Percentiles rank a stretch among this genome's conserved stretches.
These are phyloP conservation scores for Royoungia palumana DNA, from an alignment of 768 basidiomycete species.

Conservation along the genomic window DNA sequence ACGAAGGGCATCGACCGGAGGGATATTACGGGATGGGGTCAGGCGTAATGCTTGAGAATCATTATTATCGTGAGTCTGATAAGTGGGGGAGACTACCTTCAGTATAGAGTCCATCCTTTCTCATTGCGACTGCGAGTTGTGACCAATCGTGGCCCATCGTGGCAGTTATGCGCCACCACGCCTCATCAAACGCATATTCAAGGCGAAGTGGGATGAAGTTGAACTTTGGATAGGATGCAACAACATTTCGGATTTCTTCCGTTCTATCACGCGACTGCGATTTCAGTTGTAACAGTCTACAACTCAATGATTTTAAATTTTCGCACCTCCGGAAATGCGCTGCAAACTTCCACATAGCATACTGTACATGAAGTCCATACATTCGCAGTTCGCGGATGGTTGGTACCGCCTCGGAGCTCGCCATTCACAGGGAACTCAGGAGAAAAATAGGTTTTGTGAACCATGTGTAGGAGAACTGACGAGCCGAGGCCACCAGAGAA, in stretches of 20 bases:
- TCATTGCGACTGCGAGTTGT: slow-evolving; percentile 45
- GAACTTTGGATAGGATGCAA: slow-evolving; percentile 47
- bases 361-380: slow-evolving; percentile 63
- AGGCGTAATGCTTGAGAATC: slow-evolving; percentile 20
- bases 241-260: slow-evolving; percentile 45
- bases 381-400: slow-evolving; percentile 59
- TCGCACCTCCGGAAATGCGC: slow-evolving; percentile 59
- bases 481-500: slow-evolving; percentile 82
- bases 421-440: slow-evolving; percentile 19
- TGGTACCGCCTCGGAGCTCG: slow-evolving; percentile 50
- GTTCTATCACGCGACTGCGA: slow-evolving; percentile 53
- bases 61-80: slow-evolving; percentile 3
- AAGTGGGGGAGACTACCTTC: slow-evolving; percentile 20
- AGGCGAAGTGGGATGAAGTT: slow-evolving; percentile 62
- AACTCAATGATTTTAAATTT: neutral
- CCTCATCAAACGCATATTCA: slow-evolving; percentile 69
- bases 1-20: slow-evolving; percentile 35
- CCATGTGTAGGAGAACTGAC: slow-evolving; percentile 65
- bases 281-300: slow-evolving; percentile 9
- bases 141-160: slow-evolving; percentile 24
- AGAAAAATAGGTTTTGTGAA: slow-evolving; percentile 56
- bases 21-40: slow-evolving; percentile 5
- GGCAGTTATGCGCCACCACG: slow-evolving; percentile 60
- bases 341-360: slow-evolving; percentile 69
- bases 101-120: slow-evolving; percentile 46